Evolutionary conservation across 163 green algal species (phyloP).

Genomic region (Scenedesmus sp.): DNA sequence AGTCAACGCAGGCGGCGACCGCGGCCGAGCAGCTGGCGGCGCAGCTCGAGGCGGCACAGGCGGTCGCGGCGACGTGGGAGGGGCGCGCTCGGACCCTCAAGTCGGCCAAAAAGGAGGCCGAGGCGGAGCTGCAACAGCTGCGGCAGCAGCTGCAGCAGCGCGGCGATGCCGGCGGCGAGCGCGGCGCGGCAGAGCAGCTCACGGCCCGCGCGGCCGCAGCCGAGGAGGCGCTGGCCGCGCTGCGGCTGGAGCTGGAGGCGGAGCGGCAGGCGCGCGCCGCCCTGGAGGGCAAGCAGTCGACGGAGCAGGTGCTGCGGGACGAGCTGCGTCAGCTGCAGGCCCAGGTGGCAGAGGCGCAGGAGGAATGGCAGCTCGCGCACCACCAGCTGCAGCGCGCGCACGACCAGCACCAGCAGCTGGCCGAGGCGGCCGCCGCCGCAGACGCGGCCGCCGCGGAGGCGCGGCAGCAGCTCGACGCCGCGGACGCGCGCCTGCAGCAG

Average conservation of each 20-base stretch:
- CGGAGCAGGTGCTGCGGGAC: not conserved
- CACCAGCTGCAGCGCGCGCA: conserved; percentile 7
- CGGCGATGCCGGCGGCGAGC: not conserved
- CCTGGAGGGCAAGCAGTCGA: not conserved
- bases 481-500: not conserved
- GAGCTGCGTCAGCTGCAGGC: not conserved
- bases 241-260: not conserved
- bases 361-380: not conserved
- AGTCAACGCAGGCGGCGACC: too few relatives aligned
- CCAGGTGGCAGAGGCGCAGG: not conserved
- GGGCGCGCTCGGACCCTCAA: too few relatives aligned
- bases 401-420: conserved; percentile 1
- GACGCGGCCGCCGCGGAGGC: not conserved
- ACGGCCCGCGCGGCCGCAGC: not conserved
- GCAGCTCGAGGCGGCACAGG: too few relatives aligned
- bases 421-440: not conserved
- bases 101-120: too few relatives aligned
- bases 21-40: too few relatives aligned
- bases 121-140: not conserved
- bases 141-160: conserved; percentile 19
- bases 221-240: not conserved
- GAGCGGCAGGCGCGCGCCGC: not conserved
- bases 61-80: too few relatives aligned
- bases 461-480: not conserved
- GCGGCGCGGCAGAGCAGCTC: too few relatives aligned